phyloP scores from a whole-genome alignment of 2,329 filamentous ascomycete species.

The Erysiphe pulchra region DNA sequence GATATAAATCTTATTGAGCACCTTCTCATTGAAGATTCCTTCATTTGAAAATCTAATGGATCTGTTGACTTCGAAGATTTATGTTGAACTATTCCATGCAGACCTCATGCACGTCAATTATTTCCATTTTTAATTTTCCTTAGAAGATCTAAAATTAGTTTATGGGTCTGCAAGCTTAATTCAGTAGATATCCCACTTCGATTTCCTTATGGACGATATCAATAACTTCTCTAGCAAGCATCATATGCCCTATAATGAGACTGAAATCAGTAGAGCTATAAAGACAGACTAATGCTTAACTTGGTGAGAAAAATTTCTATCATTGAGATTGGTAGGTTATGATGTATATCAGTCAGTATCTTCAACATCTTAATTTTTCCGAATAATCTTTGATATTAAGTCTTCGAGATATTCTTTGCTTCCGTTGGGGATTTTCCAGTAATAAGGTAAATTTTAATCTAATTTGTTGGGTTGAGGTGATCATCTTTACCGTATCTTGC shows the following conservation, averaged over 20 bases:
- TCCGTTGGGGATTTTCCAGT: neutral
- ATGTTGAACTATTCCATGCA: neutral
- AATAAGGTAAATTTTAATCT: neutral
- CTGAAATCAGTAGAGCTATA: too few relatives aligned
- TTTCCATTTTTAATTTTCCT: too few relatives aligned
- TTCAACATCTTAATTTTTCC: neutral
- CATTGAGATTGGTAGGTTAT: neutral
- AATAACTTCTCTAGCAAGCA: too few relatives aligned
- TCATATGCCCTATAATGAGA: too few relatives aligned
- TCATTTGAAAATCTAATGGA: neutral
- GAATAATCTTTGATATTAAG: neutral
- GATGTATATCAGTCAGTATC: neutral
- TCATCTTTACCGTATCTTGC: constrained; percentile 68
- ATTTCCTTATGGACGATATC: neutral
- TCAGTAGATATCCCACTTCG: neutral
- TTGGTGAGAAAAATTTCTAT: neutral
- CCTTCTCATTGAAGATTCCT: neutral
- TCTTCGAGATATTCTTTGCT: neutral
- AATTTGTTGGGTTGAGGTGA: constrained; percentile 20
- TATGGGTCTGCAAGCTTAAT: neutral
- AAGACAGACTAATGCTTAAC: neutral
- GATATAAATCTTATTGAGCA: neutral
- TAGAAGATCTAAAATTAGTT: too few relatives aligned
- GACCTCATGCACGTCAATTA: too few relatives aligned
- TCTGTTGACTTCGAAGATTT: neutral